Evolutionary conservation across 1,284 basidiomycete genomes (phyloP).

Genomic region (Leccinum pachyderme): DNA sequence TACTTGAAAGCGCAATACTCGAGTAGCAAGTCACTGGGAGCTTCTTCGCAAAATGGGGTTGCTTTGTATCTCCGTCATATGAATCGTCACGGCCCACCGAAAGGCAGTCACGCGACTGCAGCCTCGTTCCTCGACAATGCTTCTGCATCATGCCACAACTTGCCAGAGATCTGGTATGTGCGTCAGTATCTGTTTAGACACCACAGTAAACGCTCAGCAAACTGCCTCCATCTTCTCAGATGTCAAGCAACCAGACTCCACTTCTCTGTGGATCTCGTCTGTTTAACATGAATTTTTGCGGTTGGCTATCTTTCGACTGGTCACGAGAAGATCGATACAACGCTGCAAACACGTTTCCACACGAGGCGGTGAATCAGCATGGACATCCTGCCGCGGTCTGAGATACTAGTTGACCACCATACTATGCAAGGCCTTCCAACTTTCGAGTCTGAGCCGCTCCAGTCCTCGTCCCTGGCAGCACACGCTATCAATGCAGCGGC

Average conservation of each 20-base stretch:
- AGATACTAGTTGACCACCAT: slow-evolving; percentile 24
- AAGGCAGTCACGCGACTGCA: slow-evolving; percentile 5
- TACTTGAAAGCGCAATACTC: not conserved
- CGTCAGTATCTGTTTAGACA: not conserved
- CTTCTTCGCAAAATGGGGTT: not conserved
- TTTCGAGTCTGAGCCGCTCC: slow-evolving; percentile 28
- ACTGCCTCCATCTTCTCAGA: not conserved
- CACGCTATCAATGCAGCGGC: slow-evolving; percentile 33
- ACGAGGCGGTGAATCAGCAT: slow-evolving; percentile 23
- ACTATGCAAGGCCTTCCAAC: slow-evolving; percentile 35
- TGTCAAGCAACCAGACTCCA: not conserved
- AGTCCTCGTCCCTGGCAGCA: slow-evolving; percentile 29
- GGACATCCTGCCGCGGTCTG: slow-evolving; percentile 16
- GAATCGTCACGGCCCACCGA: not conserved
- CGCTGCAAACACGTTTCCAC: slow-evolving; percentile 35
- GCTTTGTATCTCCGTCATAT: slow-evolving; percentile 8
- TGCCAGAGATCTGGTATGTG: not conserved
- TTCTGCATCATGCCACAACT: not conserved
- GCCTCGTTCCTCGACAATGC: slow-evolving; percentile 5
- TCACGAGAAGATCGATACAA: slow-evolving; percentile 19
- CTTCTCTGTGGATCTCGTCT: not conserved
- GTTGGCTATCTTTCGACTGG: slow-evolving; percentile 4
- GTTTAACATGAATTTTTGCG: slow-evolving; percentile 2
- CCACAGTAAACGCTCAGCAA: not conserved
- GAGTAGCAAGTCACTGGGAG: not conserved